Evolutionary conservation across 225 moss, liverwort and hornwort genomes (phyloP).

Genomic region (Straminergon stramineum): DNA sequence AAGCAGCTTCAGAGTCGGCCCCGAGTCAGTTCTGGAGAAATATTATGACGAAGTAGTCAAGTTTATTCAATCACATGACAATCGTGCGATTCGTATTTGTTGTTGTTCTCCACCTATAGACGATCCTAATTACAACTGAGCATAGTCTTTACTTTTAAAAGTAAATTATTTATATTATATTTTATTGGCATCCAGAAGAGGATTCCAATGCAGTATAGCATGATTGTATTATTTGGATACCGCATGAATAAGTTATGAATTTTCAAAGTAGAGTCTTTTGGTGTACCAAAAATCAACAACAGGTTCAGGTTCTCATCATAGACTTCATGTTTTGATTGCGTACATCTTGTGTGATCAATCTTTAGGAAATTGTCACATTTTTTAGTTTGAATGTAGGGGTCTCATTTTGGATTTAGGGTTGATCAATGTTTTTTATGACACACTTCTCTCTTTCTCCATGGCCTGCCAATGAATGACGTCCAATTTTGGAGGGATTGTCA

Average conservation of each 20-base stretch:
- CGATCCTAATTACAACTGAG: neutral
- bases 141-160: neutral
- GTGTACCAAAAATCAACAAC: neutral
- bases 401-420: neutral
- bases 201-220: neutral
- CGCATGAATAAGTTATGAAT: too few relatives aligned
- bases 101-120: too few relatives aligned
- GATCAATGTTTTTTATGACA: rapidly evolving
- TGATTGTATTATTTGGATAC: neutral
- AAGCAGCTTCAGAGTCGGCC: neutral
- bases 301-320: too few relatives aligned
- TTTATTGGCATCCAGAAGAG: neutral
- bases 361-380: rapidly evolving
- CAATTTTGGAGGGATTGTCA: neutral
- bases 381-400: neutral
- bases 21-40: neutral
- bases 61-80: neutral
- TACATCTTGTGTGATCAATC: neutral
- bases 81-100: neutral
- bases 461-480: neutral
- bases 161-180: neutral
- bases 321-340: neutral
- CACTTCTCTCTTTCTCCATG: neutral
- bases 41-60: neutral
- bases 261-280: neutral